Percentiles rank a stretch among this genome's conserved stretches.
Conservation (phyloP, 2,329 filamentous ascomycete genomes). For the Paradendryphiella salina region DNA sequence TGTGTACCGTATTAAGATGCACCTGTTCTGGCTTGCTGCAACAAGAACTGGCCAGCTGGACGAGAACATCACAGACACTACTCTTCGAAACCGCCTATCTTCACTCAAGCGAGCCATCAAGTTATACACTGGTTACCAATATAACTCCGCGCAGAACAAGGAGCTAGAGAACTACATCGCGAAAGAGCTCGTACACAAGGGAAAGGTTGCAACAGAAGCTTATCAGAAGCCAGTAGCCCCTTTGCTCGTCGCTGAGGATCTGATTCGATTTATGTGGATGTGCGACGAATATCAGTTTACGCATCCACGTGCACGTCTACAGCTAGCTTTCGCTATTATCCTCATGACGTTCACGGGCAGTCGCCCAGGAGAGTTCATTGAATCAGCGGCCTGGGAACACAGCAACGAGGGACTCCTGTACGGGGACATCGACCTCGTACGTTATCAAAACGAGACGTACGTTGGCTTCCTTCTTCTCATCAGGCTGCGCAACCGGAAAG, state of each 20-base stretch:
- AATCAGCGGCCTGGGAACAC: slow-evolving; percentile 2
- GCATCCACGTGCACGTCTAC: slow-evolving; percentile 7
- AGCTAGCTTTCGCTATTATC: slow-evolving; percentile 9
- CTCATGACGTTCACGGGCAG: not conserved
- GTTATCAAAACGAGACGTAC: not conserved
- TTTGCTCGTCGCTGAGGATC: slow-evolving; percentile 5
- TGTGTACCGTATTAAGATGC: slow-evolving; percentile 3
- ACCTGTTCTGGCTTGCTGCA: slow-evolving; percentile 8
- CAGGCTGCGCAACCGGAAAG: slow-evolving; percentile 6
- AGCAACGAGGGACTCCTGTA: slow-evolving; percentile 10
- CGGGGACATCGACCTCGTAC: slow-evolving; percentile 2
- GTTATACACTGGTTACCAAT: slow-evolving; percentile 7
- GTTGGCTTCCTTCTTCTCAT: slow-evolving; percentile 1
- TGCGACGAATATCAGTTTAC: slow-evolving; percentile 12
- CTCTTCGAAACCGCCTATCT: slow-evolving; percentile 6
- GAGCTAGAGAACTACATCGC: slow-evolving; percentile 2
- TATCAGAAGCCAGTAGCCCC: slow-evolving; percentile 9
- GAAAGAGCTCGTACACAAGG: not conserved
- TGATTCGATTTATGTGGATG: slow-evolving; percentile 10
- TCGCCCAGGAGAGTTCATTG: slow-evolving; percentile 6
- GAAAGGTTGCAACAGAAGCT: slow-evolving; percentile 3
- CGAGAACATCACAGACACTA: slow-evolving; percentile 13
- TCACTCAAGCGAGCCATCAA: slow-evolving; percentile 15
- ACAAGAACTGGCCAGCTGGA: slow-evolving; percentile 9
- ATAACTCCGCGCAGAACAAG: slow-evolving; percentile 7